phyloP scores from a whole-genome alignment of 768 basidiomycete genomes.

The Suillus ampliporus region DNA sequence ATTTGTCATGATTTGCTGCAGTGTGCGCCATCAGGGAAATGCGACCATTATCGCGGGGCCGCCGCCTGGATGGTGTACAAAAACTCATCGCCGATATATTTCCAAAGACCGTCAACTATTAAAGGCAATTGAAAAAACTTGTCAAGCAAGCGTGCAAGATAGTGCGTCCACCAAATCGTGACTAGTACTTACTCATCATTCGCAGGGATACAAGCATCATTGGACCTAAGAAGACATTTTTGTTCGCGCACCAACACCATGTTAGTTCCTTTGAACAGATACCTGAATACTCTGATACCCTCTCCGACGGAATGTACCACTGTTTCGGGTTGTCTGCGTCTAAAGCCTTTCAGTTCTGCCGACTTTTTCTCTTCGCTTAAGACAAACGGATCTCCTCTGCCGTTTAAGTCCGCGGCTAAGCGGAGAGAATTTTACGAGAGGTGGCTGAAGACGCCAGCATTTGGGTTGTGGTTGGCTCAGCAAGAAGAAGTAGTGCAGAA shows the following conservation, averaged over 20 bases:
- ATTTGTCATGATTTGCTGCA: constrained; percentile 4
- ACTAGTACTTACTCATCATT: constrained; percentile 6
- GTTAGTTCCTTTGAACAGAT: constrained; percentile 88
- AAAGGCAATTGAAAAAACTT: constrained; percentile 71
- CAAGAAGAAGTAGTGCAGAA: constrained; percentile 75
- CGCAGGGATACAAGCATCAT: constrained; percentile 65
- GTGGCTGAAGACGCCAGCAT: constrained; percentile 77
- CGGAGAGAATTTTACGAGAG: constrained; percentile 77
- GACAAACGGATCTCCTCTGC: constrained; percentile 68
- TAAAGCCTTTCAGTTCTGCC: constrained; percentile 72
- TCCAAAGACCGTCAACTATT: constrained; percentile 83
- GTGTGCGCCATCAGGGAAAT: constrained; percentile 15
- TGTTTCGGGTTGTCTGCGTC: constrained; percentile 42
- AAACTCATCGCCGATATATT: constrained; percentile 81
- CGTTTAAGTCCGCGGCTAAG: constrained; percentile 71
- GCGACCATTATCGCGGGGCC: constrained; percentile 49
- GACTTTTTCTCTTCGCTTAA: constrained; percentile 79
- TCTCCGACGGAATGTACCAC: constrained; percentile 53
- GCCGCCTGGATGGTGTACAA: constrained; percentile 75
- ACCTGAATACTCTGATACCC: constrained; percentile 88
- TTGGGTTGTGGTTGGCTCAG: constrained; percentile 78
- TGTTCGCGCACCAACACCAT: constrained; percentile 84
- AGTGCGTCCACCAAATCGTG: constrained; percentile 46
- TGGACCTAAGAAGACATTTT: constrained; percentile 80
- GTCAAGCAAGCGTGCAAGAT: constrained; percentile 50